Percentiles rank a stretch among this genome's conserved stretches.
Conservation (phyloP, 148 eudicot species). For the Fagopyrum homotropicum region DNA sequence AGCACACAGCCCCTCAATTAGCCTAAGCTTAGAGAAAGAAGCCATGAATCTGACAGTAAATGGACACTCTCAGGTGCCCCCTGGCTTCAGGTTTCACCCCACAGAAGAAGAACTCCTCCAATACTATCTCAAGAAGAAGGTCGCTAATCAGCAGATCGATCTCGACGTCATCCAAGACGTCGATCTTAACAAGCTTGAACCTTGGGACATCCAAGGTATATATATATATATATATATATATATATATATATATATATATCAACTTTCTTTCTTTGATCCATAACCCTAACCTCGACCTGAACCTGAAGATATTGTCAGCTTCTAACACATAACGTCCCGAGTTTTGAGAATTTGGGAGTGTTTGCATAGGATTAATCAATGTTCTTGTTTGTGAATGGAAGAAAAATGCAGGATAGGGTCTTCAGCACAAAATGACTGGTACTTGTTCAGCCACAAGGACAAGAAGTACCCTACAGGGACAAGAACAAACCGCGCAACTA, state of each 20-base stretch:
- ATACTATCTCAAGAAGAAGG: constrained; percentile 52
- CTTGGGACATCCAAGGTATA: constrained; percentile 67
- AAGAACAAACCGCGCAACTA: constrained; percentile 58
- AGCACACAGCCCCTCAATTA: background rate
- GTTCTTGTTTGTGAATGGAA: constrained; percentile 14
- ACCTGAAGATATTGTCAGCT: too few relatives aligned
- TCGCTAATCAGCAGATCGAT: constrained; percentile 39
- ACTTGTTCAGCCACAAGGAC: constrained; percentile 69
- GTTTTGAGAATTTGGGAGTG: too few relatives aligned
- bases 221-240: too few relatives aligned
- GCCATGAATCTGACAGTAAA: constrained; percentile 41
- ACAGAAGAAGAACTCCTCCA: constrained; percentile 58
- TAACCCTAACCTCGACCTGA: too few relatives aligned
- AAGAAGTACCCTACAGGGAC: constrained; percentile 73
- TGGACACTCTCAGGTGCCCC: constrained; percentile 47
- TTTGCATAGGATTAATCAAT: background rate
- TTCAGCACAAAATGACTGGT: constrained; percentile 59
- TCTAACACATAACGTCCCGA: background rate
- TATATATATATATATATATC: too few relatives aligned
- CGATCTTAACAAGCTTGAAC: constrained; percentile 62
- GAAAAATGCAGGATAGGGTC: constrained; percentile 54
- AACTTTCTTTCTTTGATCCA: too few relatives aligned
- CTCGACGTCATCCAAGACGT: constrained; percentile 51
- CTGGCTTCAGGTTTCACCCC: constrained; percentile 60
- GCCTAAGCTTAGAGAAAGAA: background rate